Conservation (phyloP, 225 moss, liverwort and hornwort genomes). For the Rhytidiadelphus loreus region DNA sequence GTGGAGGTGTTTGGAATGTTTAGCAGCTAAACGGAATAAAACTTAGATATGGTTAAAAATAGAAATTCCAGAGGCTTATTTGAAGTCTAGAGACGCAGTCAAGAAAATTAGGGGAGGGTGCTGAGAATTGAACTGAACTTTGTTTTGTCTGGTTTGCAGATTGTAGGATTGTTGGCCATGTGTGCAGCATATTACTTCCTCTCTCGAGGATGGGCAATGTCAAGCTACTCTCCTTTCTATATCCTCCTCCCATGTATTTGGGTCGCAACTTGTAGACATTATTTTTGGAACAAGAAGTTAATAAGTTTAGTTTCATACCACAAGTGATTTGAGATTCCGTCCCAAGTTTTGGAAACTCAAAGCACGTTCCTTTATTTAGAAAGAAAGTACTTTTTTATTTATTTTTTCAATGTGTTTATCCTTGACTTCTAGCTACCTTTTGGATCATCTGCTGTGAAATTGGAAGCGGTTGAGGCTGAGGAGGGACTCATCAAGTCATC, state of each 20-base stretch:
- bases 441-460: conserved; percentile 34
- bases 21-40: background rate
- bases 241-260: conserved; percentile 34
- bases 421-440: conserved; percentile 75
- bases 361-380: background rate
- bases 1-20: background rate
- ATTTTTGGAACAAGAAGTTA: background rate
- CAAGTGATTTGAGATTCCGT: background rate
- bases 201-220: conserved; percentile 99
- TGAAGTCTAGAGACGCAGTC: background rate
- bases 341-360: background rate
- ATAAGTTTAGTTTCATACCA: background rate
- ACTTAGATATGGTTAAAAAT: background rate
- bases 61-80: background rate
- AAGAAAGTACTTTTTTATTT: background rate
- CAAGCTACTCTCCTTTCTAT: conserved; percentile 93
- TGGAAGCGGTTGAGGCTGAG: conserved; percentile 42
- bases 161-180: conserved; percentile 81
- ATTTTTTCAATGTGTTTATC: background rate
- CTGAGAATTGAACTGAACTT: background rate
- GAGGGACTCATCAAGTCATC: conserved; percentile 70
- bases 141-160: conserved; percentile 18
- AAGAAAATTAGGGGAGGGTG: background rate
- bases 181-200: conserved; percentile 85
- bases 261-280: background rate